phyloP scores from a whole-genome alignment of 306 rosid species.

The Lagenaria siceraria region DNA sequence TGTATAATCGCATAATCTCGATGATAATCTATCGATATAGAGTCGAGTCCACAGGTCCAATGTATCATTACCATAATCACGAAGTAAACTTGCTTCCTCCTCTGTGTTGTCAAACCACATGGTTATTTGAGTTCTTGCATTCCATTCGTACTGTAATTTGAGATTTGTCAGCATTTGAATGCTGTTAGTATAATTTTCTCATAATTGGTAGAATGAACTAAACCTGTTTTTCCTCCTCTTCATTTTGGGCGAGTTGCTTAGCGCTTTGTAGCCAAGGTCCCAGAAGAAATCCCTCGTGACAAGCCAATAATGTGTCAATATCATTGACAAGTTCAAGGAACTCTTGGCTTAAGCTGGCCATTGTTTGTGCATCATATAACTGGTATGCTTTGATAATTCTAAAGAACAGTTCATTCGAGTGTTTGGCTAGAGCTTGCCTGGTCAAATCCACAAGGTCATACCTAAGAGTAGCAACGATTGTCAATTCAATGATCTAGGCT shows the following conservation, averaged over 20 bases:
- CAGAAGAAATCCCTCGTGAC: constrained; percentile 80
- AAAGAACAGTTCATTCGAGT: constrained; percentile 56
- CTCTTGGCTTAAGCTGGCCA: constrained; percentile 29
- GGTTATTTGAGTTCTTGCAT: constrained; percentile 87
- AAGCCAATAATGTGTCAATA: constrained; percentile 60
- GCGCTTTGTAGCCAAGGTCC: constrained; percentile 90
- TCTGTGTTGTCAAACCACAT: constrained; percentile 89
- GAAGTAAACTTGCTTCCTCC: constrained; percentile 75
- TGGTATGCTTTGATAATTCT: constrained; percentile 51
- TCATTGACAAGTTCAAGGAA: constrained; percentile 63
- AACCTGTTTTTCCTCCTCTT: constrained; percentile 74
- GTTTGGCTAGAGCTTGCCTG: constrained; percentile 75
- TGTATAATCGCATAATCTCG: not conserved
- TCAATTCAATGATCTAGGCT: not conserved
- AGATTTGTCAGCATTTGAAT: not conserved
- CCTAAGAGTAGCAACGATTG: constrained; percentile 22
- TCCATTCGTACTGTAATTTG: constrained; percentile 69
- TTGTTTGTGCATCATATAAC: constrained; percentile 22
- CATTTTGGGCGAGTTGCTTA: constrained; percentile 55
- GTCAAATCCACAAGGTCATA: constrained; percentile 82
- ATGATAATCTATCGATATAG: too few species aligned
- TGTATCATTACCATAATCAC: constrained; percentile 54
- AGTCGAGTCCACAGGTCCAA: not conserved
- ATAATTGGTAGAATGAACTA: not conserved
- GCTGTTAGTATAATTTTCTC: not conserved